Evolutionary conservation across 345 rosid genomes (phyloP).

Genomic region (Populus davidiana): DNA sequence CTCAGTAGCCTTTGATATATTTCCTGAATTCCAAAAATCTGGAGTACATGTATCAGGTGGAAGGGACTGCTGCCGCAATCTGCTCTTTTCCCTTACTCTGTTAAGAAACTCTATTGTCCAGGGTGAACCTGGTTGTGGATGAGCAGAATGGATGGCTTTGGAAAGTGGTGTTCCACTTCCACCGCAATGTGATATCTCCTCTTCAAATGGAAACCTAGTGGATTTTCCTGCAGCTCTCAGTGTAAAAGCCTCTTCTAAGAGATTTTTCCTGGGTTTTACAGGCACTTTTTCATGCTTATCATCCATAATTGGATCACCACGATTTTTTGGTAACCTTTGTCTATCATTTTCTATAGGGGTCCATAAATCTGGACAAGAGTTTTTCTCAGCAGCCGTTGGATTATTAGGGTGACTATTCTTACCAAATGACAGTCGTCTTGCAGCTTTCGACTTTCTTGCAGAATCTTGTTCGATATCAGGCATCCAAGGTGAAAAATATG

Average conservation of each 20-base stretch:
- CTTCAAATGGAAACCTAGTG: conserved; percentile 37
- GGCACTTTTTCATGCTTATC: conserved; percentile 30
- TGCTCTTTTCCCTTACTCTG: conserved; percentile 74
- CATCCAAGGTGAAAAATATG: conserved; percentile 31
- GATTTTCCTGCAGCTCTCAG: conserved; percentile 38
- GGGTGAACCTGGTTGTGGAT: conserved; percentile 63
- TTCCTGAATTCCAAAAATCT: conserved; percentile 29
- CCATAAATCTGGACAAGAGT: conserved; percentile 36
- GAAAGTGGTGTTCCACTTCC: conserved; percentile 64
- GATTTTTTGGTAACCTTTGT: conserved; percentile 25
- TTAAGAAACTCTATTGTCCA: conserved; percentile 95
- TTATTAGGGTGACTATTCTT: conserved; percentile 36
- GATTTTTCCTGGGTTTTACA: conserved; percentile 33
- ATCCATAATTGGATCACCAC: conserved; percentile 19
- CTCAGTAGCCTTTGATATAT: conserved; percentile 42
- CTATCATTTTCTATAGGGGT: conserved; percentile 29
- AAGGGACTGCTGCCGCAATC: conserved; percentile 54
- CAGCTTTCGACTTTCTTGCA: conserved; percentile 41
- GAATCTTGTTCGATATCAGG: conserved; percentile 44
- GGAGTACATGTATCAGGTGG: conserved; percentile 46
- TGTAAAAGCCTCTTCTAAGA: conserved; percentile 36
- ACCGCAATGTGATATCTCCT: conserved; percentile 47
- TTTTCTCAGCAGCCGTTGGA: conserved; percentile 45
- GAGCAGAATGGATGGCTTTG: conserved; percentile 53
- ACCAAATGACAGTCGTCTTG: conserved; percentile 53